These are phyloP conservation scores for Stagonosporopsis vannaccii DNA, from an alignment of 2,329 filamentous ascomycete genomes.

Conservation along the genomic window DNA sequence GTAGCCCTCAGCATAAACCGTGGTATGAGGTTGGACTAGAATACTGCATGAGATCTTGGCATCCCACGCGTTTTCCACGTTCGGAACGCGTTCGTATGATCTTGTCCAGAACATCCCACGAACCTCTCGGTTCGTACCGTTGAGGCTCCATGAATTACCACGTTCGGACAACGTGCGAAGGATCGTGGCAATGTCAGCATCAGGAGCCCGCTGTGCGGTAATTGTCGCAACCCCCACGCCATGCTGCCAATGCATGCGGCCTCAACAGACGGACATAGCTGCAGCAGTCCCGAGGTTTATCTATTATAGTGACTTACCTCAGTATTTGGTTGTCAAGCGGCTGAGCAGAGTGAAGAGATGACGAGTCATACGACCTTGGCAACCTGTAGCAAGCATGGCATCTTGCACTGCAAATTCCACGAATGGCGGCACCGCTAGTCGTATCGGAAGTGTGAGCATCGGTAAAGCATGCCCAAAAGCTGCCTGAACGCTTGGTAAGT, in stretches of 20 bases:
- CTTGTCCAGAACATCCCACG: conserved; percentile 3
- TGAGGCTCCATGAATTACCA: conserved; percentile 5
- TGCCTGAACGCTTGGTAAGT: not conserved
- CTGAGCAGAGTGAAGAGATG: not conserved
- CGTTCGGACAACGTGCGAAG: not conserved
- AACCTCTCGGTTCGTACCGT: conserved; percentile 7
- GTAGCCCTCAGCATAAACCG: not conserved
- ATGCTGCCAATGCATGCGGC: not conserved
- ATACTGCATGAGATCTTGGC: conserved; percentile 1
- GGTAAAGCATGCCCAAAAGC: not conserved
- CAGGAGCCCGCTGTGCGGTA: conserved; percentile 1
- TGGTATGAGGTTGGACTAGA: conserved; percentile 6
- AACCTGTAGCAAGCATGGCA: not conserved
- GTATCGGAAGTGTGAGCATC: not conserved
- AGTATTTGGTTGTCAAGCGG: not conserved
- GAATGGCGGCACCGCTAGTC: not conserved
- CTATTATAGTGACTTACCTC: not conserved
- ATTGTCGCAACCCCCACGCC: conserved; percentile 6
- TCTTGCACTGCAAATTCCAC: not conserved
- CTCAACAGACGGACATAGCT: not conserved
- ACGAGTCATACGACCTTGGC: conserved; percentile 6
- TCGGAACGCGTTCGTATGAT: conserved; percentile 3
- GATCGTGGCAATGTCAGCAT: conserved; percentile 5
- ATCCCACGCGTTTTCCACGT: conserved; percentile 1
- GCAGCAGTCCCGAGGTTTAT: not conserved